Base-by-base conservation (phyloP, 1,284 basidiomycete genomes). In the Marasmius sp. region DNA sequence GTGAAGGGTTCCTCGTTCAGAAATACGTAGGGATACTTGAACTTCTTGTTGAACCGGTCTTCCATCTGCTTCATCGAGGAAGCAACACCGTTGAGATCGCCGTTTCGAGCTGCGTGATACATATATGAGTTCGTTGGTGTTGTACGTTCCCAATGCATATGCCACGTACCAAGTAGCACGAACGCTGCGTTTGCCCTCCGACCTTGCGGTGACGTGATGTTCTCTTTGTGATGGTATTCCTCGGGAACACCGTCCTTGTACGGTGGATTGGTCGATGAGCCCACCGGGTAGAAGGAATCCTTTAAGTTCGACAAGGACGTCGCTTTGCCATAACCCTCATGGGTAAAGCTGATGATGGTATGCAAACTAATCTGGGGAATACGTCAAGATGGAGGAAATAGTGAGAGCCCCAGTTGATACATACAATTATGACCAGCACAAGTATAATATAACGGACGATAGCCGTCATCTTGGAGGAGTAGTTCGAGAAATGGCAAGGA, bases 1-100 rank as follows among this genome's bases (percentile, higher is more conserved):
- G 82, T 78, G 67, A 92, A 92, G 1, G 82, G 81, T 65, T 85
- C 83, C 36, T 92, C 90, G 69, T 92, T 92, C 50, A 92, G 75
- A 65, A 92, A 82, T 12, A 91, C 85, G 77, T 86, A 92, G 9
- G 89, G 88, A 68, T 92, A 92, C 27, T 81, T 75, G 64, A 82
- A 86, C 67, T 83, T 81, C 64, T 79, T 77, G 71, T 92, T 92
- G 72, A 91, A 88, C 18, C 80, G 74, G 52, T 84, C 79, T 64
- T 88, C 85, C 22, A 87, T 72, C 57, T 84, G 80, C 60, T 70
- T 70, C 41, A 83, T 74, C 50, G 77, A 78, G 4, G 69, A 65
- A 3, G 75, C 69, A 1, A 73, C 72, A 51, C 75, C 77, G 7
- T 69, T 65, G 12, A 81, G 61, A 55, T 82, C 80, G 57, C 64